A percentile compares a stretch with the other conserved stretches of the same genome.
phyloP scores from a whole-genome alignment of 371 early-diverging fungal species.

The Apophysomyces ossiformis region DNA sequence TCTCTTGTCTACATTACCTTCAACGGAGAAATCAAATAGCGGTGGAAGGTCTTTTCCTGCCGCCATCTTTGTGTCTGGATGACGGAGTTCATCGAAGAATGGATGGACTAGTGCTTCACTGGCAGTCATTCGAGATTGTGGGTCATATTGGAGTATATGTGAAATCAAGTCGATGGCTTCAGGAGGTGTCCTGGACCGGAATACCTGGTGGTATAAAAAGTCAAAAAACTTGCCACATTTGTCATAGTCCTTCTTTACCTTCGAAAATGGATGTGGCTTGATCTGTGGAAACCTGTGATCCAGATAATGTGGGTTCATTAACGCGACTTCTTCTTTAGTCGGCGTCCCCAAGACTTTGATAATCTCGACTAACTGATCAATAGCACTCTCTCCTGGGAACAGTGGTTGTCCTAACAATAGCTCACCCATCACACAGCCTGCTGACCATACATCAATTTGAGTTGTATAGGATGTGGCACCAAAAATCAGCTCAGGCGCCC shows the following conservation, averaged over 20 bases:
- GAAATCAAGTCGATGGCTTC: constrained; percentile 91
- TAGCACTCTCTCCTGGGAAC: constrained; percentile 97
- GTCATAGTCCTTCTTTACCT: constrained; percentile 35
- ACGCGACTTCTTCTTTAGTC: constrained; percentile 88
- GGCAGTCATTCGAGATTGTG: constrained; percentile 87
- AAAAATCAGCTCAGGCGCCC: constrained; percentile 97
- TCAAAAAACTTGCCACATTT: not conserved
- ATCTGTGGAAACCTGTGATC: constrained; percentile 97
- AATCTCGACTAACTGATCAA: constrained; percentile 98
- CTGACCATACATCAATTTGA: constrained; percentile 94
- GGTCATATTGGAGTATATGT: constrained; percentile 94
- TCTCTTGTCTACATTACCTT: constrained; percentile 55
- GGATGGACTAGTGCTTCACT: constrained; percentile 94
- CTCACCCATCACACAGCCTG: constrained; percentile 98
- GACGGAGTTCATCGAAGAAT: constrained; percentile 96
- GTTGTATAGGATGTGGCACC: constrained; percentile 91
- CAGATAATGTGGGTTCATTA: constrained; percentile 94
- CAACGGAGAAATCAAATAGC: constrained; percentile 90
- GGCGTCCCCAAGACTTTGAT: constrained; percentile 99
- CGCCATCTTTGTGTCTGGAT: constrained; percentile 82
- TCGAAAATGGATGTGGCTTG: constrained; percentile 86
- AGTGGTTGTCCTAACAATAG: constrained; percentile 92
- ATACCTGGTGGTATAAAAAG: constrained; percentile 39
- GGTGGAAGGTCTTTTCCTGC: constrained; percentile 86
- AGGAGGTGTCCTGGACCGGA: constrained; percentile 78